Conservation (phyloP, 345 rosid genomes). For the Carallia brachiata region DNA sequence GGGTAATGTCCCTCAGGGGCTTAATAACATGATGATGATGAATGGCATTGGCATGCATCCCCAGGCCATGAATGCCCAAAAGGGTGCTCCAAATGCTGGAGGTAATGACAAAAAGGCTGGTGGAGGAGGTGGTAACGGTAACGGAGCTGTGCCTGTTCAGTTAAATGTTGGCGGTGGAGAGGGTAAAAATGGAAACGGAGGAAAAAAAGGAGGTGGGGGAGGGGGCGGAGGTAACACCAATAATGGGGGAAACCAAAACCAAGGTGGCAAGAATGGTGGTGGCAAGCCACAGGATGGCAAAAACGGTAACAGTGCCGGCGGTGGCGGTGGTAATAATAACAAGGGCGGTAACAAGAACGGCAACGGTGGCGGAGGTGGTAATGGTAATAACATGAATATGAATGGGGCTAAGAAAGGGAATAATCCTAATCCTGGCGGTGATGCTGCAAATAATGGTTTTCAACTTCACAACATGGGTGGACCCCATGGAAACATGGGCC, state of each 20-base stretch:
- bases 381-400: constrained; percentile 37
- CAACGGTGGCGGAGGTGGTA: constrained; percentile 34
- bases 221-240: constrained; percentile 37
- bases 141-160: constrained; percentile 26
- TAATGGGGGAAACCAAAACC: constrained; percentile 33
- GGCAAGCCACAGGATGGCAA: not conserved
- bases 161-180: constrained; percentile 22
- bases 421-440: constrained; percentile 30
- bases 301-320: constrained; percentile 2
- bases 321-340: no score
- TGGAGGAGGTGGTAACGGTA: constrained; percentile 37
- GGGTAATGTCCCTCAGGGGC: constrained; percentile 46
- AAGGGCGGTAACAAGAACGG: constrained; percentile 21
- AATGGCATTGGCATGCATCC: constrained; percentile 44
- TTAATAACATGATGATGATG: constrained; percentile 52
- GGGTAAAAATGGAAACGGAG: not conserved
- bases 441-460: constrained; percentile 37
- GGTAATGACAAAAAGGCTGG: constrained; percentile 16
- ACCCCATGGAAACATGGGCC: constrained; percentile 41
- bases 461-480: constrained; percentile 36
- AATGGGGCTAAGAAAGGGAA: constrained; percentile 52
- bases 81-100: constrained; percentile 6
- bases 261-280: constrained; percentile 39
- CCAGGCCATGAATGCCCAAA: constrained; percentile 54
- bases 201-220: constrained; percentile 25